Evolutionary conservation across 768 basidiomycete species (phyloP).

Genomic region (Xerocomus spinulosus): DNA sequence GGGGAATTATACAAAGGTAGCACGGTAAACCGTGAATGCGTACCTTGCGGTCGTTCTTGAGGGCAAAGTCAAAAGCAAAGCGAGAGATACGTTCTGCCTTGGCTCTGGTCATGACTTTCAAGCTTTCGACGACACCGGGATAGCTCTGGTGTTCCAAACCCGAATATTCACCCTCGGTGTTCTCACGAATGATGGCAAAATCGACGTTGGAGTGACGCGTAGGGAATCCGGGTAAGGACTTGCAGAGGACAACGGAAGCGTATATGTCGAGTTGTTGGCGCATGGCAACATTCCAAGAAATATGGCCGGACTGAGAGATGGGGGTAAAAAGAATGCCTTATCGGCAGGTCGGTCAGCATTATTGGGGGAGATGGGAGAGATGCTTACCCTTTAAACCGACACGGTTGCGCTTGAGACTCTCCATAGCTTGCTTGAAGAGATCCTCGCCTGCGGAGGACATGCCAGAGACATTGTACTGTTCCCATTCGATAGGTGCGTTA

Average conservation of each 20-base stretch:
- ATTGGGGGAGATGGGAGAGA: conserved; percentile 2
- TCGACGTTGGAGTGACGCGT: conserved; percentile 97
- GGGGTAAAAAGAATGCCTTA: conserved; percentile 98
- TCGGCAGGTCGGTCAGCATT: conserved; percentile 2
- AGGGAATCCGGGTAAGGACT: conserved; percentile 92
- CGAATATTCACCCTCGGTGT: conserved; percentile 99
- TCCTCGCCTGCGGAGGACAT: conserved; percentile 92
- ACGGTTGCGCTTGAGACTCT: conserved; percentile 93
- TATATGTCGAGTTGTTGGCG: conserved; percentile 99
- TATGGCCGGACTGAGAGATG: conserved; percentile 92
- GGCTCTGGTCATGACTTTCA: conserved; percentile 93
- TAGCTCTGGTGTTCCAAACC: conserved; percentile 97
- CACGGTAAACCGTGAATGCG: conserved; percentile 8
- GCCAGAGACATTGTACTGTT: conserved; percentile 96
- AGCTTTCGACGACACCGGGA: conserved; percentile 95
- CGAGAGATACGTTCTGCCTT: conserved; percentile 96
- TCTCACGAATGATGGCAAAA: conserved; percentile 99
- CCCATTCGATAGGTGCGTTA: conserved; percentile 99
- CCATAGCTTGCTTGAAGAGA: conserved; percentile 97
- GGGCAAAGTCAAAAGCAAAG: conserved; percentile 97
- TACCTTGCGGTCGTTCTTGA: conserved; percentile 98
- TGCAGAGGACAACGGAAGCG: conserved; percentile 97
- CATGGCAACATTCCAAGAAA: conserved; percentile 99
- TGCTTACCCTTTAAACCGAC: conserved; percentile 93
- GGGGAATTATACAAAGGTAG: background rate